Percentiles rank a stretch among this genome's conserved stretches.
phyloP scores from a whole-genome alignment of 1,139 yeast genomes.

The Hyphopichia burtonii region DNA sequence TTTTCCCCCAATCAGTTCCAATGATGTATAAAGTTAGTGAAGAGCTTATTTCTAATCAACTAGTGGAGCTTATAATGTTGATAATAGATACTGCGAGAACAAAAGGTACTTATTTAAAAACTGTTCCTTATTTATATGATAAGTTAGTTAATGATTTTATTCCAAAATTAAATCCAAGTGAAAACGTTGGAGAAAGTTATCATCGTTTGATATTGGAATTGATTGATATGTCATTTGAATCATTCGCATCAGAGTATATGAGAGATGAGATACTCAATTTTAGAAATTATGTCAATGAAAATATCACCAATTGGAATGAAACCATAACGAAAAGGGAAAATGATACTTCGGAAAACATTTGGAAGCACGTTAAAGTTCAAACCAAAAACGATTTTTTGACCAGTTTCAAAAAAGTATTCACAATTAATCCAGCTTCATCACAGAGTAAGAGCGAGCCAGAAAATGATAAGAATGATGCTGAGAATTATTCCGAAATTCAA shows the following conservation, averaged over 20 bases:
- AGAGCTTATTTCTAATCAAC: slow-evolving; percentile 42
- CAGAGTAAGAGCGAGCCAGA: slow-evolving; percentile 12
- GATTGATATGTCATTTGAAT: slow-evolving; percentile 50
- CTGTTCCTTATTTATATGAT: slow-evolving; percentile 35
- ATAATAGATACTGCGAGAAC: slow-evolving; percentile 30
- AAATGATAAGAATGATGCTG: slow-evolving; percentile 14
- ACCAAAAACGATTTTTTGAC: slow-evolving; percentile 49
- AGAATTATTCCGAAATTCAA: slow-evolving; percentile 38
- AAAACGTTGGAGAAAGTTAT: slow-evolving; percentile 37
- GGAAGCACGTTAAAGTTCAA: slow-evolving; percentile 41
- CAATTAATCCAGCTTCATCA: slow-evolving; percentile 36
- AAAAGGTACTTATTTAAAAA: slow-evolving; percentile 22
- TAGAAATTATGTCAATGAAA: slow-evolving; percentile 23
- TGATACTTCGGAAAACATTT: slow-evolving; percentile 39
- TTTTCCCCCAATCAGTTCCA: slow-evolving; percentile 42
- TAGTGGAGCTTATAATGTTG: slow-evolving; percentile 33
- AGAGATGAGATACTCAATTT: slow-evolving; percentile 42
- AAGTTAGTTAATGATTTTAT: slow-evolving; percentile 26
- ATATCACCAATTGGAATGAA: slow-evolving; percentile 35
- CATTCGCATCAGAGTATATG: slow-evolving; percentile 48
- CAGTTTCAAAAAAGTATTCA: slow-evolving; percentile 62
- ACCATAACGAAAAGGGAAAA: slow-evolving; percentile 36
- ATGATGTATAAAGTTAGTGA: slow-evolving; percentile 51
- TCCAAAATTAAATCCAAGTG: slow-evolving; percentile 22
- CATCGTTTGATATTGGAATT: slow-evolving; percentile 32